A percentile compares a stretch with the other conserved stretches of the same genome.
Evolutionary conservation across 2,329 filamentous ascomycete genomes (phyloP).

Genomic region (Pseudocercospora eumusae): DNA sequence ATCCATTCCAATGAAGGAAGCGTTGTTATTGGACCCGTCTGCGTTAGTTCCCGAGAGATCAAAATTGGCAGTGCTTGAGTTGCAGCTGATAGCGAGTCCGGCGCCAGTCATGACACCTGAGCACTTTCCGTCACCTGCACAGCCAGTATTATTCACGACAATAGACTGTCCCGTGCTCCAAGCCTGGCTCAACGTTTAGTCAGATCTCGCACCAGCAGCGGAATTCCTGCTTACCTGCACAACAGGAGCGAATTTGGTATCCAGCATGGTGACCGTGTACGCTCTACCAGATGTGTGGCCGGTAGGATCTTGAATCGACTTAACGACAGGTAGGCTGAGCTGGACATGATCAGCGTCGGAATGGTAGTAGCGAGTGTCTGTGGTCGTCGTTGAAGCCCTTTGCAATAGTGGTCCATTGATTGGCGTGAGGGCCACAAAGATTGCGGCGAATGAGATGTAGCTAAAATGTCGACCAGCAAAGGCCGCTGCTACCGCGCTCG

Average conservation of each 20-base stretch:
- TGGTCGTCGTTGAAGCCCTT: conserved; percentile 21
- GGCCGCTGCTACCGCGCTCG: conserved; percentile 19
- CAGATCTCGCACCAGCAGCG: not conserved
- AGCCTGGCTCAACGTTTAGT: not conserved
- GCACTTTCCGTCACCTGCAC: conserved; percentile 20
- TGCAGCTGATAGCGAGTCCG: conserved; percentile 22
- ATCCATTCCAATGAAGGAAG: conserved; percentile 19
- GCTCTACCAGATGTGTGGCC: conserved; percentile 22
- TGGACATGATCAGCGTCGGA: conserved; percentile 11
- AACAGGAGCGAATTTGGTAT: conserved; percentile 15
- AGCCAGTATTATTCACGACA: conserved; percentile 15
- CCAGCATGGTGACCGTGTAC: conserved; percentile 19
- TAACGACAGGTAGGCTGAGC: conserved; percentile 15
- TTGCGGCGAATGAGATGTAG: conserved; percentile 24
- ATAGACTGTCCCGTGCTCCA: conserved; percentile 18
- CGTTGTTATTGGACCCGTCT: conserved; percentile 13
- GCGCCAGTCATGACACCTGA: conserved; percentile 18
- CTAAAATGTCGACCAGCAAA: conserved; percentile 23
- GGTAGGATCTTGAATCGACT: conserved; percentile 15
- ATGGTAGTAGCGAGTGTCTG: conserved; percentile 13
- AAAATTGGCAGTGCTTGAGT: conserved; percentile 18
- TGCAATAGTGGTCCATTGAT: conserved; percentile 25
- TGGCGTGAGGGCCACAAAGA: conserved; percentile 23
- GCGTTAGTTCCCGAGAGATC: conserved; percentile 10
- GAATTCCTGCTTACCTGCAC: conserved; percentile 9